phyloP scores from a whole-genome alignment of 768 basidiomycete genomes.

The Cubamyces sp. region DNA sequence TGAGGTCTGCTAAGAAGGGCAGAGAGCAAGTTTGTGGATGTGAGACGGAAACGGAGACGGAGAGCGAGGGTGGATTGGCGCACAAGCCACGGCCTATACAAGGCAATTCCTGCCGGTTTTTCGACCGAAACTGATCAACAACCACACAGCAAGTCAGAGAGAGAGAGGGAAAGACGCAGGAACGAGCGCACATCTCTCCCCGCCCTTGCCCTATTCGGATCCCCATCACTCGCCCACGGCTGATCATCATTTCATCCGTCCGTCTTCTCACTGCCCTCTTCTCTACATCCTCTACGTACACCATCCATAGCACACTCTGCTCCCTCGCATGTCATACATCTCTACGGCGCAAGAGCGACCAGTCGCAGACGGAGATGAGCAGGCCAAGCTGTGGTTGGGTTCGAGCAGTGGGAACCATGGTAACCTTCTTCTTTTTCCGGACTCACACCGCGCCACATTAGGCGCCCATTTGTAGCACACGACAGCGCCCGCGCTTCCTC shows the following conservation, averaged over 20 bases:
- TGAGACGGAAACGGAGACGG: conserved; percentile 17
- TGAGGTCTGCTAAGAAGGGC: conserved; percentile 38
- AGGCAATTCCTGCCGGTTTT: conserved; percentile 1
- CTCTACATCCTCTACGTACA: too few relatives aligned
- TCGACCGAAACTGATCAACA: not conserved
- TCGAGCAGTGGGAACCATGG: too few relatives aligned
- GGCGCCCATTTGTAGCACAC: too few relatives aligned
- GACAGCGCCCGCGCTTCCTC: too few relatives aligned
- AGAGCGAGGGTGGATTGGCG: conserved; percentile 16
- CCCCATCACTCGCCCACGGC: not conserved
- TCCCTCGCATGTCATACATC: too few relatives aligned
- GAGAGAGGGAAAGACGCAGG: not conserved
- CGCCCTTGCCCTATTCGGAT: not conserved
- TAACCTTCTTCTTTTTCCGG: too few relatives aligned
- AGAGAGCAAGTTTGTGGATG: conserved; percentile 18
- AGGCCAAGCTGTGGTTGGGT: too few relatives aligned
- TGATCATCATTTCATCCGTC: conserved; percentile 6
- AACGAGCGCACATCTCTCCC: not conserved
- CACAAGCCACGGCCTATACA: not conserved
- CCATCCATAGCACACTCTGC: too few relatives aligned
- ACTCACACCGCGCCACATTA: too few relatives aligned
- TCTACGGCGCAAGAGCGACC: too few relatives aligned
- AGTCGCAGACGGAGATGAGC: too few relatives aligned
- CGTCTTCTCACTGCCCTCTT: not conserved
- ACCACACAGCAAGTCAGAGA: not conserved